Percentiles rank a stretch among this genome's conserved stretches.
Evolutionary conservation across 331 rosid genomes (phyloP).

Genomic region (Rosa hybrid): DNA sequence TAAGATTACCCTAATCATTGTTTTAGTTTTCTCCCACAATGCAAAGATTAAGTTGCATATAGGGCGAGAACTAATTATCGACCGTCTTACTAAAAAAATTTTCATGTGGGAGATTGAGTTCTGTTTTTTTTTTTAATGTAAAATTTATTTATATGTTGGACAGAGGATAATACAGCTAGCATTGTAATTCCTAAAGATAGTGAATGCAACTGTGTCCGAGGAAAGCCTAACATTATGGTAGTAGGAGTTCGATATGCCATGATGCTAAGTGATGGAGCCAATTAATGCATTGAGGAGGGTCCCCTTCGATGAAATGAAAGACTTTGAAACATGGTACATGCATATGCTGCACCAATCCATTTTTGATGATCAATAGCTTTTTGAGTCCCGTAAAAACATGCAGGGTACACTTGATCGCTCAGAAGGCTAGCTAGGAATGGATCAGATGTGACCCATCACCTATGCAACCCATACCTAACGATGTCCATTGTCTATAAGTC

Average conservation of each 20-base stretch:
- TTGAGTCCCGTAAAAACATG: conserved; percentile 6
- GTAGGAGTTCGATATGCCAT: conserved; percentile 5
- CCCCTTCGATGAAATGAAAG: background rate
- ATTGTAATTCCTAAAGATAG: background rate
- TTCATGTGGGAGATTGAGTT: too few species aligned
- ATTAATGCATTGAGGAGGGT: background rate
- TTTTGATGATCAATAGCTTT: background rate
- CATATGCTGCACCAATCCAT: conserved; percentile 1
- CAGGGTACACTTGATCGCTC: background rate
- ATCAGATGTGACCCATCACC: conserved; percentile 1
- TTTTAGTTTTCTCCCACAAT: too few species aligned
- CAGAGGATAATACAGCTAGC: background rate
- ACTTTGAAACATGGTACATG: conserved; percentile 3
- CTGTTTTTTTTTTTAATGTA: too few species aligned
- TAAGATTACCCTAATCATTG: too few species aligned
- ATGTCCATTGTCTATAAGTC: background rate
- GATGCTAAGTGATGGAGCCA: conserved; percentile 2
- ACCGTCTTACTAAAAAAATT: too few species aligned
- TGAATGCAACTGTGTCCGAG: background rate
- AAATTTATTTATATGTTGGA: background rate
- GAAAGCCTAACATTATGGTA: conserved; percentile 11
- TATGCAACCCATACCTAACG: background rate
- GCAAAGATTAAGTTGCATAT: too few species aligned
- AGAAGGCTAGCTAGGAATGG: background rate
- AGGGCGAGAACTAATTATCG: too few species aligned